Base-by-base conservation (phyloP, 2,329 filamentous ascomycete genomes). In the Cadophora gregata region DNA sequence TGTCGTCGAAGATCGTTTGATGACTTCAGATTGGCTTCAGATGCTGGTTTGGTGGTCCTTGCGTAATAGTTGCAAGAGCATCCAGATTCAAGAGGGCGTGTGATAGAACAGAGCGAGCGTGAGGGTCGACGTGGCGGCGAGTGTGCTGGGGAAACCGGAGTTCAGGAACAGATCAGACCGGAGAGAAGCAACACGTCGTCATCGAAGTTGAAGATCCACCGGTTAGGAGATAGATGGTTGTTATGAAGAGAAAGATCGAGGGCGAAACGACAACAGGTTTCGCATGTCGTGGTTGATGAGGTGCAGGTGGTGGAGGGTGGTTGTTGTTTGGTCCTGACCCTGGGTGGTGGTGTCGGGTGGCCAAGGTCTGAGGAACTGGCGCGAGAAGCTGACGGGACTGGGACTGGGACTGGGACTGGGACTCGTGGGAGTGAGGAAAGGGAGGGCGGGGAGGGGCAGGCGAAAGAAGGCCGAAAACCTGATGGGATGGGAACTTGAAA, bases 41-140 rank as follows among this genome's bases (percentile, higher is more conserved):
- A 38, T 38, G 2, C 19, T 24, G 16, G 9, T 58, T 58, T 58
- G n/a, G 10, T 58, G n/a, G 10, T 58, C 19, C 29, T 58, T 58
- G 19, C 31, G 53, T 58, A n/a, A 7, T 36, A 38, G 29, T 21
- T 38, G 31, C 31, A n/a, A 58, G 31, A 58, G n/a, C 31, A 21
- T 58, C 42, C 19, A 47, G 42, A 24, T 9, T 9, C 53, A 58
- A 19, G 24, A 51, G 12, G 24, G 24, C 25, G 48, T 51, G 25
- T 4, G 53, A 33, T 24, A 21, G 53, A 33, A 16, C 24, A n/a
- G 31, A 58, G 31, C 53, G 53, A 58, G 53, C 31, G 53, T 58
- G 53, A 58, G 53, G n/a, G 53, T 33, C 53, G 53, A 58, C 53
- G 53, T 58, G 53, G 53, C 51, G 51, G 14, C 38, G 25, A 42